Evolutionary conservation across 2,329 filamentous ascomycete species (phyloP), one percentile per base, ranked within the genome.

Genomic region (Pseudopithomyces chartarum): DNA sequence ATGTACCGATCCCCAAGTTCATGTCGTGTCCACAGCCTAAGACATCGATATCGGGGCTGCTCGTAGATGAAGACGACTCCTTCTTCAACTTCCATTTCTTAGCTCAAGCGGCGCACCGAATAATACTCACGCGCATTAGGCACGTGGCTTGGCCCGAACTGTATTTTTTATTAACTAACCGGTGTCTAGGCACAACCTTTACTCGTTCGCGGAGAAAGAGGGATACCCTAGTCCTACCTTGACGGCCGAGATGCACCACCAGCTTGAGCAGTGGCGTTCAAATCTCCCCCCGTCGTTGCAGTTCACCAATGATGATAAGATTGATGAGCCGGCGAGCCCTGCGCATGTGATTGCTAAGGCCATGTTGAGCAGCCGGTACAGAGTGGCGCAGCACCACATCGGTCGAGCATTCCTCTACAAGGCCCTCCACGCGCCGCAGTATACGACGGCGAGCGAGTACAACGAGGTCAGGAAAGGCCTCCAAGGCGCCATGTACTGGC

Each of bases 1-100:
- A 79, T 49, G 80, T 84, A 17, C 82, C 82, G 0, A 76, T 85
- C 23, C 82, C 82, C 0, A 83, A 81, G 62, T 85, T 85, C 54
- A 82, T 79, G 26, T 69, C 73, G 3, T 83, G 78, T 54, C 77
- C 77, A 15, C 65, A 69, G 15, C 69, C 71, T 1, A 73, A 73
- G 57, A 70, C 69, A 3, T 73, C 67, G 1, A 73, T 73, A 55
- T 61, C 72, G 60, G 45, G 70, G 62, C 23, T 73, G 57, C 47
- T 73, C 2, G 74, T 73, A 6, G 76, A 81, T 45, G 76, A 82
- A 38, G 80, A 83, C 53, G 81, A 84, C 56, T 79, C 82, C 1
- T 81, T 82, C 58, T 84, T 83, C 68, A 82, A 84, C 65, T 84
- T 84, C 55, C 82, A 85, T 60, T 85, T 85, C 58, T 78, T 85